Conservation (phyloP, 768 basidiomycete species). For the Pleurotus platypus region DNA sequence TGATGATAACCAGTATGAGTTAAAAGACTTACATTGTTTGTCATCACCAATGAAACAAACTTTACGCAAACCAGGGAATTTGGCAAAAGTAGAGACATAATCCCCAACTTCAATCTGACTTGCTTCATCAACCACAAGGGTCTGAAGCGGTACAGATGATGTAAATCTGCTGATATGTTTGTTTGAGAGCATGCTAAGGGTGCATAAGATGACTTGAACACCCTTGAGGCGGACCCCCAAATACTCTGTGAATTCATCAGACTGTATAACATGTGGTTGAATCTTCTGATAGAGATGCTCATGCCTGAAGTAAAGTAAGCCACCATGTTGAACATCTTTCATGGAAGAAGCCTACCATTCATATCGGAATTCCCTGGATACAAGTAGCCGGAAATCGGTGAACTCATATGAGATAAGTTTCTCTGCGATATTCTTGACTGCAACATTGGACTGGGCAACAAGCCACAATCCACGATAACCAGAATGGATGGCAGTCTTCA, state of each 20-base stretch:
- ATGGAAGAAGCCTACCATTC: conserved; percentile 46
- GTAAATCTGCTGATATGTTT: conserved; percentile 22
- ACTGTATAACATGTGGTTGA: conserved; percentile 46
- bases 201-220: conserved; percentile 67
- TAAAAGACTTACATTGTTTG: conserved; percentile 50
- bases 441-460: conserved; percentile 82
- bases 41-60: conserved; percentile 64
- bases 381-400: conserved; percentile 58
- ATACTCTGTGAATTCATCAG: conserved; percentile 30
- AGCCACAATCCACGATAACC: conserved; percentile 64
- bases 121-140: conserved; percentile 63
- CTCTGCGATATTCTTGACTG: conserved; percentile 87
- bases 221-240: conserved; percentile 15
- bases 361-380: conserved; percentile 63
- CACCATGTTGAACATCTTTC: not conserved
- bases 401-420: conserved; percentile 60
- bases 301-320: conserved; percentile 51
- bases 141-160: conserved; percentile 36
- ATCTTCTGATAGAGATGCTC: conserved; percentile 67
- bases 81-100: conserved; percentile 39
- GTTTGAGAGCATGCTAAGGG: conserved; percentile 71
- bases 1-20: conserved; percentile 11
- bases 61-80: conserved; percentile 42
- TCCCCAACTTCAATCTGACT: conserved; percentile 55
- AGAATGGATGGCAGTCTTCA: conserved; percentile 38